Percentiles rank a stretch among this genome's conserved stretches.
Conservation (phyloP, 2,329 filamentous ascomycete genomes). For the Fusarium abutilonis region DNA sequence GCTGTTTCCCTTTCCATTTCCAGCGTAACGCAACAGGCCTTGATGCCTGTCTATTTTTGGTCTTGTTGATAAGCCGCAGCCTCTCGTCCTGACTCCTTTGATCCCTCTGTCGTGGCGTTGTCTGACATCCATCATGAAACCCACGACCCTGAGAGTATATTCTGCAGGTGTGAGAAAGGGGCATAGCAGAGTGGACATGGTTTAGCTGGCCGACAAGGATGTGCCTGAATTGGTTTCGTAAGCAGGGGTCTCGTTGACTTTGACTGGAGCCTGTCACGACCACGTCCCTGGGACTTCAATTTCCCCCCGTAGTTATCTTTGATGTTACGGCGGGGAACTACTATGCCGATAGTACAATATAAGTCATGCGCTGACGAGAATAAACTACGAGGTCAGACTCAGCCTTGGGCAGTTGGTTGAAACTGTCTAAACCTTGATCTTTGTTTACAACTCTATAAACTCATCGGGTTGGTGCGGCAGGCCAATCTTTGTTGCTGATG, state of each 20-base stretch:
- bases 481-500: neutral
- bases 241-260: constrained; percentile 28
- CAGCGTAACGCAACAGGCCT: neutral
- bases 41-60: constrained; percentile 11
- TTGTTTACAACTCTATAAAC: neutral
- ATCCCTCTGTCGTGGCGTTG: constrained; percentile 18
- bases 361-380: neutral
- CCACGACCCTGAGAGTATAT: constrained; percentile 26
- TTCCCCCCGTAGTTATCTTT: constrained; percentile 15
- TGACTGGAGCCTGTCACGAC: constrained; percentile 39
- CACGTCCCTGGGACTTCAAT: constrained; percentile 40
- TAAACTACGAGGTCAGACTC: neutral
- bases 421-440: neutral
- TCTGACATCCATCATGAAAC: constrained; percentile 41
- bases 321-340: neutral
- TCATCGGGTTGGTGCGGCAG: neutral
- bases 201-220: constrained; percentile 4
- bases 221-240: constrained; percentile 33
- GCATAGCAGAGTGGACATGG: constrained; percentile 29
- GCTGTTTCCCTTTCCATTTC: constrained; percentile 2
- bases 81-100: constrained; percentile 1
- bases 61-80: constrained; percentile 7
- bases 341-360: neutral
- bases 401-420: constrained; percentile 9
- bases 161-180: constrained; percentile 35